Percentiles rank a stretch among this genome's conserved stretches.
Conservation (phyloP, 768 basidiomycete genomes). For the Termitomyces sp. region DNA sequence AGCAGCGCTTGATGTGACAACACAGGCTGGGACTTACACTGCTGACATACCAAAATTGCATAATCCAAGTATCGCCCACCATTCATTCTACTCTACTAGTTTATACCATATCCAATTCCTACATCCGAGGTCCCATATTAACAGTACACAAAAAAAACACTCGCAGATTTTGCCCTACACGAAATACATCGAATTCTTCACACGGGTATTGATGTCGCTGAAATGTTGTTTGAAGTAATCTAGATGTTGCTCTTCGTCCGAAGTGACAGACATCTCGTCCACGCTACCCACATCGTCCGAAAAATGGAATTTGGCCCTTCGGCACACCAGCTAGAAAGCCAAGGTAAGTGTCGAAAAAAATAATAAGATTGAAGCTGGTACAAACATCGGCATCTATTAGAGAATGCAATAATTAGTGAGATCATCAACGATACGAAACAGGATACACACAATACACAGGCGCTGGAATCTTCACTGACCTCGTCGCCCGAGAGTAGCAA, state of each 20-base stretch:
- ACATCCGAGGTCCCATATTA: too few relatives aligned
- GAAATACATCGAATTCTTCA: slow-evolving; percentile 29
- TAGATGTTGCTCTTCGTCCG: slow-evolving; percentile 22
- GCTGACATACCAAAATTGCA: slow-evolving; percentile 9
- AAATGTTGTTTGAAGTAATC: slow-evolving; percentile 34
- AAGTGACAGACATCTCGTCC: slow-evolving; percentile 35
- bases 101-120: background rate
- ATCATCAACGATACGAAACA: background rate
- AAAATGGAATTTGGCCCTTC: slow-evolving; percentile 52
- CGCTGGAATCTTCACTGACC: slow-evolving; percentile 72
- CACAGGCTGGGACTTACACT: background rate
- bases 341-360: background rate
- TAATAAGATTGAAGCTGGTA: background rate
- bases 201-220: slow-evolving; percentile 23
- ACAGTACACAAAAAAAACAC: background rate
- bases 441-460: slow-evolving; percentile 62
- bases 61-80: slow-evolving; percentile 4
- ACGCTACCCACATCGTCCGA: slow-evolving; percentile 29
- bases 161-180: slow-evolving; percentile 16
- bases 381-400: slow-evolving; percentile 55
- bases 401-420: background rate
- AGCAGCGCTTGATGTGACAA: slow-evolving; percentile 23
- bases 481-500: slow-evolving; percentile 64
- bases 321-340: slow-evolving; percentile 45
- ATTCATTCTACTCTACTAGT: background rate